phyloP scores from a whole-genome alignment of 202 grass and related monocot genomes.

The Hordeum pubiflorum region DNA sequence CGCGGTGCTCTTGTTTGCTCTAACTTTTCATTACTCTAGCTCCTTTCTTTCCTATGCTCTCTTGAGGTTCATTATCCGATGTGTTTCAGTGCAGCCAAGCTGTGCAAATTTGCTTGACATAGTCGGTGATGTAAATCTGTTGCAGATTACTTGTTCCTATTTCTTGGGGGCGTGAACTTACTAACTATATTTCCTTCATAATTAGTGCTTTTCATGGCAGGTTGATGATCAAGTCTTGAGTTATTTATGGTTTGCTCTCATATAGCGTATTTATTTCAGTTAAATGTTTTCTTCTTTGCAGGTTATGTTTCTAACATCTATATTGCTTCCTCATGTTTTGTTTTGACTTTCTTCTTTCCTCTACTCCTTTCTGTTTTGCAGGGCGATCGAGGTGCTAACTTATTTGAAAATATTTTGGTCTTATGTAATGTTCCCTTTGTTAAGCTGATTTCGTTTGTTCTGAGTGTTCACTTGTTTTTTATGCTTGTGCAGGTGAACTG shows the following conservation, averaged over 20 bases:
- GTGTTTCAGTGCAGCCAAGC: not conserved
- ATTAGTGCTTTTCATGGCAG: conserved; percentile 33
- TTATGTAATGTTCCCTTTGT: conserved; percentile 8
- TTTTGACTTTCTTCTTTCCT: conserved; percentile 28
- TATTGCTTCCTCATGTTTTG: conserved; percentile 16
- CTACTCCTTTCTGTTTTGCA: conserved; percentile 51
- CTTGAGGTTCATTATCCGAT: conserved; percentile 16
- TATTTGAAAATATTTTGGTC: conserved; percentile 28
- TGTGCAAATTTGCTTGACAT: conserved; percentile 10
- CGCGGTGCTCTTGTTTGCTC: conserved; percentile 16
- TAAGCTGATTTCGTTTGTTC: conserved; percentile 19
- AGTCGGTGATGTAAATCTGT: conserved; percentile 11
- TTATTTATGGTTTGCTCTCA: conserved; percentile 49
- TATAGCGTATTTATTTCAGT: conserved; percentile 30
- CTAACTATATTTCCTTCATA: conserved; percentile 16
- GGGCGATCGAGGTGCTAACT: conserved; percentile 46
- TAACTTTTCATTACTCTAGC: conserved; percentile 11
- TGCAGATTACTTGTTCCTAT: conserved; percentile 6
- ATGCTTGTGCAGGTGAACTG: conserved; percentile 35
- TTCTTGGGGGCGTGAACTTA: not conserved
- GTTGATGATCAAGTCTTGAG: conserved; percentile 40
- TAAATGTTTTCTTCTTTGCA: conserved; percentile 29
- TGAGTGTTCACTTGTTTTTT: not conserved
- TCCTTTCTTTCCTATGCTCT: not conserved
- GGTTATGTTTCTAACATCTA: conserved; percentile 41